phyloP scores from a whole-genome alignment of 2,329 filamentous ascomycete genomes.

The Hypoxylon sp. region DNA sequence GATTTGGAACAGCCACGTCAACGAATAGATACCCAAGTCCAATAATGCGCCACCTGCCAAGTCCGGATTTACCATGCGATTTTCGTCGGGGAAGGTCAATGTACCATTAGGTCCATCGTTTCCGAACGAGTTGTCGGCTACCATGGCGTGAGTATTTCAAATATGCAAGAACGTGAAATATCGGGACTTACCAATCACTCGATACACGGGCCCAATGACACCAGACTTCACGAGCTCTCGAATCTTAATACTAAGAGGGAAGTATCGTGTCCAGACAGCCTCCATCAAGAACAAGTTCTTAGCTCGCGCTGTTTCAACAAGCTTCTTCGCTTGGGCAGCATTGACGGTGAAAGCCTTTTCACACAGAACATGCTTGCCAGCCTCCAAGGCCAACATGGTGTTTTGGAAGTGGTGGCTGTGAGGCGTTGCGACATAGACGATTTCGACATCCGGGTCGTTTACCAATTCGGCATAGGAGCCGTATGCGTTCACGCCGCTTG shows the following conservation, averaged over 20 bases:
- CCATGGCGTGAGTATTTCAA: slow-evolving; percentile 2
- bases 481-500: slow-evolving; percentile 77
- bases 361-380: slow-evolving; percentile 88
- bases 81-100: slow-evolving; percentile 67
- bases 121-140: slow-evolving; percentile 72
- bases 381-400: slow-evolving; percentile 82
- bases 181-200: slow-evolving; percentile 61
- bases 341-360: slow-evolving; percentile 93
- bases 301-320: slow-evolving; percentile 76
- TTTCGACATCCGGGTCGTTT: slow-evolving; percentile 80
- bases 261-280: slow-evolving; percentile 90
- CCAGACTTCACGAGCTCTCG: slow-evolving; percentile 71
- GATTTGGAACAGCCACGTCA: slow-evolving; percentile 92
- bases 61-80: slow-evolving; percentile 85
- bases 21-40: slow-evolving; percentile 87
- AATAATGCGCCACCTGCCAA: slow-evolving; percentile 85
- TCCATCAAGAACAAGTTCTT: slow-evolving; percentile 86
- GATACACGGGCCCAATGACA: slow-evolving; percentile 70
- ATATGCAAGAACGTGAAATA: neutral
- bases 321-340: slow-evolving; percentile 77
- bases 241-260: slow-evolving; percentile 83
- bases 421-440: slow-evolving; percentile 89
- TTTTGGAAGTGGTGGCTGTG: slow-evolving; percentile 96
- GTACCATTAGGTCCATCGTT: slow-evolving; percentile 67
- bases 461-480: slow-evolving; percentile 87